Evolutionary conservation across 192 early-diverging fungal genomes (phyloP).

Genomic region (Coemansia sp.): DNA sequence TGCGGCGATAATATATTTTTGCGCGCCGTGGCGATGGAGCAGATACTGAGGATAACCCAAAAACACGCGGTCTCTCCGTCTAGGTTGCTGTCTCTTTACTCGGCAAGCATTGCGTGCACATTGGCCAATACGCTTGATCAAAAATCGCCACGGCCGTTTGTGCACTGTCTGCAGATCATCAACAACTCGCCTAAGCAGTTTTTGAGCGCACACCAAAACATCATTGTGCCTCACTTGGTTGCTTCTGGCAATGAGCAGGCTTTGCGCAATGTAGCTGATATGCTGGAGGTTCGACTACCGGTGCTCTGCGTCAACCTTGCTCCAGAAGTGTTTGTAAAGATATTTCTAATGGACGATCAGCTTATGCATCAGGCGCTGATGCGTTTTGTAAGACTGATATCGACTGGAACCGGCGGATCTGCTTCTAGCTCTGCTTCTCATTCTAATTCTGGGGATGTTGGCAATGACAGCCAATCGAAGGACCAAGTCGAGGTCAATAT

Average conservation of each 20-base stretch:
- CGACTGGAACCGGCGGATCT: conserved; percentile 29
- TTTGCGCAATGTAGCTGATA: conserved; percentile 31
- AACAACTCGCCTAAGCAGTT: conserved; percentile 27
- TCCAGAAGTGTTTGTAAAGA: conserved; percentile 43
- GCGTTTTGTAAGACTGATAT: conserved; percentile 44
- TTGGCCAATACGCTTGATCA: conserved; percentile 25
- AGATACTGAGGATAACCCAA: conserved; percentile 34
- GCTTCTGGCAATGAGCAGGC: conserved; percentile 29
- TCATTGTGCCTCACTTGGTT: conserved; percentile 35
- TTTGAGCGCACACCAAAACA: conserved; percentile 25
- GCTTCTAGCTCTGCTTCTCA: neutral
- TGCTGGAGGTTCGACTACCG: conserved; percentile 33
- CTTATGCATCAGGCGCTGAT: conserved; percentile 49
- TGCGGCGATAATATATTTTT: conserved; percentile 45
- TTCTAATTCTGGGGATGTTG: neutral
- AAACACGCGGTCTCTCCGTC: conserved; percentile 28
- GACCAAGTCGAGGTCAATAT: conserved; percentile 46
- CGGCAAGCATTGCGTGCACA: conserved; percentile 29
- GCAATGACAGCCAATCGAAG: conserved; percentile 10
- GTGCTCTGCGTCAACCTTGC: conserved; percentile 54
- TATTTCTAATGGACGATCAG: conserved; percentile 56
- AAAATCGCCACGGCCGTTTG: conserved; percentile 22
- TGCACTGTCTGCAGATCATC: conserved; percentile 44
- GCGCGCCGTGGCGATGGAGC: conserved; percentile 53
- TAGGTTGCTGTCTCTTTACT: conserved; percentile 22